Evolutionary conservation across 192 early-diverging fungal genomes (phyloP).

Genomic region (Spizellomyces sp.): DNA sequence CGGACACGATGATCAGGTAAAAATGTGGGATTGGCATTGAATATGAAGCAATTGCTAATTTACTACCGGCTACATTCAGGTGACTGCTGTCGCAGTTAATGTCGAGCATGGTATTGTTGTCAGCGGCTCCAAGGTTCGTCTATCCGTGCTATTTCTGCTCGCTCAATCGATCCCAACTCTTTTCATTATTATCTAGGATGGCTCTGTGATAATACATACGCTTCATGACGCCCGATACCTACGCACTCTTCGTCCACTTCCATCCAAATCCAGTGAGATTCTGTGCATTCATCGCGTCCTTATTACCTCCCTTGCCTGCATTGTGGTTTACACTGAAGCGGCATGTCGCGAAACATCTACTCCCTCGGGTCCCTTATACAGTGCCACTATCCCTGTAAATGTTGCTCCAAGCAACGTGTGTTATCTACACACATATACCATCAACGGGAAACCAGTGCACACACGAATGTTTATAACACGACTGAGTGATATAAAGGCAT

Average conservation of each 20-base stretch:
- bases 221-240: conserved; percentile 39
- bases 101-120: conserved; percentile 46
- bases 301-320: conserved; percentile 14
- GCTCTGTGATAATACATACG: conserved; percentile 50
- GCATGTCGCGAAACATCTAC: neutral
- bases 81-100: conserved; percentile 41
- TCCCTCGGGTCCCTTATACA: neutral
- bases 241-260: conserved; percentile 34
- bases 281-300: conserved; percentile 27
- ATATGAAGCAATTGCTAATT: too few relatives aligned
- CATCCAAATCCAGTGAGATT: conserved; percentile 2
- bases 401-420: neutral
- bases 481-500: conserved; percentile 18
- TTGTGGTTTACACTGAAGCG: conserved; percentile 38
- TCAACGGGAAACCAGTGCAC: conserved; percentile 34
- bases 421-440: conserved; percentile 37
- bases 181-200: conserved; percentile 29
- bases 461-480: conserved; percentile 26
- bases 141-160: neutral
- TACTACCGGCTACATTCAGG: neutral
- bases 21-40: too few relatives aligned
- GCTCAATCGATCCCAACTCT: neutral
- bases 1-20: conserved; percentile 44
- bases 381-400: neutral
- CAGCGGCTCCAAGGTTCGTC: conserved; percentile 41